These are phyloP conservation scores for Crithidia fasciculata DNA, from an alignment of 208 protist species.

Conservation along the genomic window DNA sequence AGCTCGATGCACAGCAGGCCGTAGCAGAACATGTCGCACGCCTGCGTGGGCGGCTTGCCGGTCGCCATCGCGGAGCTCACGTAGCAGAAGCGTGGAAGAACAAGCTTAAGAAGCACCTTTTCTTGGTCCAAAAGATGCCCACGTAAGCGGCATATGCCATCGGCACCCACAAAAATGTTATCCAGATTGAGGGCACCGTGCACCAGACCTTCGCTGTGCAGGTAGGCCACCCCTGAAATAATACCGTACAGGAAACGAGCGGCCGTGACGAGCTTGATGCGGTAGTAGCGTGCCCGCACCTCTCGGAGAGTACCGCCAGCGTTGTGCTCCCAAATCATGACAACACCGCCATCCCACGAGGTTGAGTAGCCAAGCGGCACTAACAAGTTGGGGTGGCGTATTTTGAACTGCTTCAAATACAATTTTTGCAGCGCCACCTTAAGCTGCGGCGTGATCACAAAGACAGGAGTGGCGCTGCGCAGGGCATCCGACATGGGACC, in stretches of 20 bases:
- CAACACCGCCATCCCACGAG: slow-evolving; percentile 11
- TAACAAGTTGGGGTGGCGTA: slow-evolving; percentile 25
- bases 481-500: slow-evolving; percentile 5
- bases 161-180: slow-evolving; percentile 61
- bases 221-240: slow-evolving; percentile 51
- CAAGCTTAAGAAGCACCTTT: neutral
- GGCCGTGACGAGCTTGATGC: slow-evolving; percentile 23
- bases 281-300: slow-evolving; percentile 23
- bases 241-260: slow-evolving; percentile 54
- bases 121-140: slow-evolving; percentile 41
- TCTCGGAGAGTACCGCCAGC: slow-evolving; percentile 46
- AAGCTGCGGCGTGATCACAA: slow-evolving; percentile 4
- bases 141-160: slow-evolving; percentile 66
- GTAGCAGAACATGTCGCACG: slow-evolving; percentile 73
- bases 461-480: slow-evolving; percentile 7
- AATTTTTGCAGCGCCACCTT: slow-evolving; percentile 1
- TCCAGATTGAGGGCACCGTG: slow-evolving; percentile 70
- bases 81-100: slow-evolving; percentile 45
- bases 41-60: slow-evolving; percentile 35
- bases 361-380: slow-evolving; percentile 1
- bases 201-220: slow-evolving; percentile 55
- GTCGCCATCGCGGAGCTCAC: slow-evolving; percentile 66
- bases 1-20: slow-evolving; percentile 66
- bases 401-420: neutral
- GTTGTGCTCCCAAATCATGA: slow-evolving; percentile 38